Evolutionary conservation across 164 flowering plant species (phyloP).

Genomic region (Aristolochia californica): DNA sequence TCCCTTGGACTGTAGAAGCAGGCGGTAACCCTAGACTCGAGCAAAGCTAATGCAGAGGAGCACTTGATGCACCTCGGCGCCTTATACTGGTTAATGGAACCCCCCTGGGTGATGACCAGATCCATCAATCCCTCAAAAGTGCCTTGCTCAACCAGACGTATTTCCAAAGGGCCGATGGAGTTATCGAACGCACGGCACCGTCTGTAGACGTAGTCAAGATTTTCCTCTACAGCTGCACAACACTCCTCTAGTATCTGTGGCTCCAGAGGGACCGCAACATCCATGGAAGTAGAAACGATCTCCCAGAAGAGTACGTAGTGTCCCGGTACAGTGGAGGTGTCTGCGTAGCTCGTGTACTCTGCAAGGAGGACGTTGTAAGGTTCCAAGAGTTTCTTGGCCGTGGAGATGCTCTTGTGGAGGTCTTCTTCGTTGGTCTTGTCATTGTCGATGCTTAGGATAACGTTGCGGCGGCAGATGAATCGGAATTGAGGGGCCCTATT

Average conservation of each 20-base stretch:
- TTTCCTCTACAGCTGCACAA: constrained; percentile 56
- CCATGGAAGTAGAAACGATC: constrained; percentile 17
- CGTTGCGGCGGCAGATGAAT: constrained; percentile 70
- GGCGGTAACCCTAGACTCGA: constrained; percentile 42
- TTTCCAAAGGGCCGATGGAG: constrained; percentile 75
- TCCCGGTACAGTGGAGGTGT: constrained; percentile 64
- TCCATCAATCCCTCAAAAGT: constrained; percentile 76
- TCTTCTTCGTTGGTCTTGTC: constrained; percentile 88
- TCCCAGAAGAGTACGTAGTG: constrained; percentile 87
- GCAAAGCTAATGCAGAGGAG: constrained; percentile 35
- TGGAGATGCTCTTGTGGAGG: constrained; percentile 55
- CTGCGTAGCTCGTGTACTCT: constrained; percentile 83
- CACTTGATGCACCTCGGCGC: constrained; percentile 68
- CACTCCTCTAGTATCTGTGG: constrained; percentile 37
- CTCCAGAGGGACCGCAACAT: constrained; percentile 4
- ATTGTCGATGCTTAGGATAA: constrained; percentile 62
- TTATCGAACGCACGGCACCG: constrained; percentile 51
- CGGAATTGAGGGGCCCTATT: constrained; percentile 69
- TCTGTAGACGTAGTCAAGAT: constrained; percentile 55
- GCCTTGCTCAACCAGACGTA: constrained; percentile 52
- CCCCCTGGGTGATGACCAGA: constrained; percentile 48
- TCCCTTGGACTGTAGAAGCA: constrained; percentile 55
- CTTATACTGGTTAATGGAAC: constrained; percentile 78
- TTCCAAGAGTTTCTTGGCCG: constrained; percentile 47
- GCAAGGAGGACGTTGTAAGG: constrained; percentile 44